Percentiles rank a stretch among this genome's conserved stretches.
Conservation (phyloP, 2,329 filamentous ascomycete genomes). For the Akanthomyces uredinophilus region DNA sequence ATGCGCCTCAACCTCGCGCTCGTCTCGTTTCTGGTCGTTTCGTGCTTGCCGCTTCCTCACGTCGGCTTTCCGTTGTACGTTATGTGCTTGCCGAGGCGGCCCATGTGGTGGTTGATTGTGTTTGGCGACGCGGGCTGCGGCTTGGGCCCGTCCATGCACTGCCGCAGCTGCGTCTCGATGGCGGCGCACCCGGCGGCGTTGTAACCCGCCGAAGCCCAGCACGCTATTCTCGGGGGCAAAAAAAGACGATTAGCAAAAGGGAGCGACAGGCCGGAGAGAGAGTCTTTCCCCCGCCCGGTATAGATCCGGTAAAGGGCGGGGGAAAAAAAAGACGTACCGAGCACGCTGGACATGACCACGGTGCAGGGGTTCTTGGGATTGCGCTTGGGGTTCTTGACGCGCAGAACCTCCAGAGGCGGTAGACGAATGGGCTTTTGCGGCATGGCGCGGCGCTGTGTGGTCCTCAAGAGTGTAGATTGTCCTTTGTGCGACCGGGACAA, state of each 20-base stretch:
- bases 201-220: slow-evolving; percentile 77
- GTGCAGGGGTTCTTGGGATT: slow-evolving; percentile 48
- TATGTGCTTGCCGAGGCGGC: slow-evolving; percentile 68
- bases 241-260: neutral
- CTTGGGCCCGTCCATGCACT: slow-evolving; percentile 75
- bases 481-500: neutral
- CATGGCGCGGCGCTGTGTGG: slow-evolving; percentile 28
- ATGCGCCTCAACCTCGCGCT: too few species aligned
- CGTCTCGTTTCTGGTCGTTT: neutral
- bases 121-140: slow-evolving; percentile 48
- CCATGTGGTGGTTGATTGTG: slow-evolving; percentile 90
- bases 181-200: slow-evolving; percentile 54
- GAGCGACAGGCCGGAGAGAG: neutral
- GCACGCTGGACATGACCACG: slow-evolving; percentile 51
- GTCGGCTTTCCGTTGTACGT: slow-evolving; percentile 40
- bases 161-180: slow-evolving; percentile 55
- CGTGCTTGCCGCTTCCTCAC: slow-evolving; percentile 17
- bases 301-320: neutral
- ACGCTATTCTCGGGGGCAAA: slow-evolving; percentile 51
- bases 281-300: too few species aligned
- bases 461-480: too few species aligned
- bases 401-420: slow-evolving; percentile 50
- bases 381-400: slow-evolving; percentile 49
- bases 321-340: slow-evolving; percentile 37
- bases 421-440: slow-evolving; percentile 51